Evolutionary conservation across 106 monocot species (phyloP).

Genomic region (Dioscorea alata): DNA sequence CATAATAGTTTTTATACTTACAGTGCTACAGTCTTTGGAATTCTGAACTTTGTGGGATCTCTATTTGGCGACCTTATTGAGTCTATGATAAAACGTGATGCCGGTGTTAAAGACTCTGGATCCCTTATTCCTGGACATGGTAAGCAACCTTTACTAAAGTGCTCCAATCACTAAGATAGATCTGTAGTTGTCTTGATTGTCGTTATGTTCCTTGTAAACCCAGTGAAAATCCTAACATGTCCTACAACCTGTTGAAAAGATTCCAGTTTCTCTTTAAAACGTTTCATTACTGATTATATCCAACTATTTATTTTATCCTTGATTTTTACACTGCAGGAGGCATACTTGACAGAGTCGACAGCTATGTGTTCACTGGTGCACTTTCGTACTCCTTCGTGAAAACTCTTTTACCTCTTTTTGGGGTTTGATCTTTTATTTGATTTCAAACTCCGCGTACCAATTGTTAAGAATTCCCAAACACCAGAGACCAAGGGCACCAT

Average conservation of each 20-base stretch:
- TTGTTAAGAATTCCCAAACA: neutral
- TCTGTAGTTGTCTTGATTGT: neutral
- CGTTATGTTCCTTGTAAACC: neutral
- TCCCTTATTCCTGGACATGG: constrained; percentile 98
- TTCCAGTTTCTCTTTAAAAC: neutral
- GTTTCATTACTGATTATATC: neutral
- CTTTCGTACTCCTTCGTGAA: constrained; percentile 83
- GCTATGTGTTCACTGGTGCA: constrained; percentile 94
- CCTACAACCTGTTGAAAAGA: neutral
- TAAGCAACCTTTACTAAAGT: constrained; percentile 16
- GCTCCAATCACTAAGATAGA: neutral
- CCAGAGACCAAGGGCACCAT: neutral
- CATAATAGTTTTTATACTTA: neutral
- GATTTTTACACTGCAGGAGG: constrained; percentile 53
- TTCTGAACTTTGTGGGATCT: constrained; percentile 79
- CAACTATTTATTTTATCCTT: neutral
- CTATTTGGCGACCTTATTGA: constrained; percentile 92
- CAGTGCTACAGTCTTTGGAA: constrained; percentile 87
- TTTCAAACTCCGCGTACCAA: neutral
- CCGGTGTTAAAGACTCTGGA: constrained; percentile 98
- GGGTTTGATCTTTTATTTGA: constrained; percentile 36
- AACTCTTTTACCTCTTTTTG: constrained; percentile 64
- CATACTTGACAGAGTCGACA: constrained; percentile 90
- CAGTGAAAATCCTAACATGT: neutral
- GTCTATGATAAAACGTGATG: constrained; percentile 95